These are phyloP conservation scores for Termitomyces eurrhizus DNA, from an alignment of 768 basidiomycete species.

Conservation along the genomic window DNA sequence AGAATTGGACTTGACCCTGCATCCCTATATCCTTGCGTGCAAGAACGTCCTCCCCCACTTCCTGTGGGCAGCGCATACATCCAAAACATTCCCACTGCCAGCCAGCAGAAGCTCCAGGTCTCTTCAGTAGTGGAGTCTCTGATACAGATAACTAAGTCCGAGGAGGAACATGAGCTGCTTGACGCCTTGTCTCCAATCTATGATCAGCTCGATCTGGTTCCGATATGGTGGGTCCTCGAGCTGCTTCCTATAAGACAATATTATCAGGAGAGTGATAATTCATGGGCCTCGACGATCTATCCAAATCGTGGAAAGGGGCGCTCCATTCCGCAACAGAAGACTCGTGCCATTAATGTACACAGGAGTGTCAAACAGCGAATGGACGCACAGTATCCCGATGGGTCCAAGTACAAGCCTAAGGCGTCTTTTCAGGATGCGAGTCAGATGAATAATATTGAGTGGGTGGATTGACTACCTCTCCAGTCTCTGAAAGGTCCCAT, in stretches of 20 bases:
- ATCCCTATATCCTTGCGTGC: too few relatives aligned
- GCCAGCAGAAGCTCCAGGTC: too few relatives aligned
- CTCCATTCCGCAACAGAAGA: too few relatives aligned
- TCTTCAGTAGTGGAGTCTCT: too few relatives aligned
- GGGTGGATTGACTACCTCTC: slow-evolving; percentile 11
- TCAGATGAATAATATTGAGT: slow-evolving; percentile 9
- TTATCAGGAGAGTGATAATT: slow-evolving; percentile 35
- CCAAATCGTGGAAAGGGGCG: too few relatives aligned
- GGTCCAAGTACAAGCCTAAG: slow-evolving; percentile 25
- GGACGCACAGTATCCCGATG: slow-evolving; percentile 40
- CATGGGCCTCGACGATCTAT: too few relatives aligned
- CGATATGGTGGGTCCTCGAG: slow-evolving; percentile 70
- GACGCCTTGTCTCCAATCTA: slow-evolving; percentile 56
- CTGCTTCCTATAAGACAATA: slow-evolving; percentile 39
- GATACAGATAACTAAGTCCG: slow-evolving; percentile 21
- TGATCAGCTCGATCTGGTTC: slow-evolving; percentile 49
- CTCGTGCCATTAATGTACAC: slow-evolving; percentile 44
- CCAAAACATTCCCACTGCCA: too few relatives aligned
- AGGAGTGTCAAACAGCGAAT: slow-evolving; percentile 50
- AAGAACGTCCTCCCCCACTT: too few relatives aligned
- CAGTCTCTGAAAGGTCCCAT: too few relatives aligned
- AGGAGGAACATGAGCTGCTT: slow-evolving; percentile 61
- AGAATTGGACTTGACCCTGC: too few relatives aligned
- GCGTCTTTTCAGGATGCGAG: slow-evolving; percentile 15
- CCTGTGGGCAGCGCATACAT: too few relatives aligned